Evolutionary conservation across 441 rosid genomes (phyloP).

Genomic region (Populus trichocarpa): DNA sequence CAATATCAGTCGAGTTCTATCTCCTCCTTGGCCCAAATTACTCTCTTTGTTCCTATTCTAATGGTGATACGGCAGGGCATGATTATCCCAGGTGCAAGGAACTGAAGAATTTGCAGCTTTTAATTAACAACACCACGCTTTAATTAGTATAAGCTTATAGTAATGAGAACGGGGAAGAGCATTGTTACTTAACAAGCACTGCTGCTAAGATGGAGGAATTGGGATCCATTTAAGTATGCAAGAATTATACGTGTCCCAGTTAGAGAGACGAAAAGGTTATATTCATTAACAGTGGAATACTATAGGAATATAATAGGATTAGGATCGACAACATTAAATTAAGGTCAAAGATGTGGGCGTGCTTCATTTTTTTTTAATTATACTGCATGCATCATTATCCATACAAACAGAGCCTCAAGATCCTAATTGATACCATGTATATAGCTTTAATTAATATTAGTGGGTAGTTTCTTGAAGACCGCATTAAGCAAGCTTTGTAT

Average conservation of each 20-base stretch:
- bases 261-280: neutral
- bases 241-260: neutral
- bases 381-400: neutral
- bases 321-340: neutral
- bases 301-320: neutral
- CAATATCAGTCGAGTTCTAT: too few relatives aligned
- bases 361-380: neutral
- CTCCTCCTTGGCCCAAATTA: too few relatives aligned
- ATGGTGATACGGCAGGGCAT: too few relatives aligned
- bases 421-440: neutral
- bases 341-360: slow-evolving; percentile 16
- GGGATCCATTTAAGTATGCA: neutral
- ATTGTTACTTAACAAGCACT: neutral
- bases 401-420: neutral
- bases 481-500: neutral
- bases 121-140: too few relatives aligned
- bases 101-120: too few relatives aligned
- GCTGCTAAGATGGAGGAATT: neutral
- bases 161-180: too few relatives aligned
- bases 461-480: slow-evolving; percentile 5
- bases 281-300: neutral
- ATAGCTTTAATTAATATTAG: neutral
- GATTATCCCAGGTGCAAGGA: too few relatives aligned
- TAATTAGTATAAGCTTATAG: too few relatives aligned
- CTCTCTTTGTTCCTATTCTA: too few relatives aligned